A percentile compares a stretch with the other conserved stretches of the same genome.
Evolutionary conservation across 2,329 filamentous ascomycete species (phyloP).

Genomic region (Fusarium decemcellulare): DNA sequence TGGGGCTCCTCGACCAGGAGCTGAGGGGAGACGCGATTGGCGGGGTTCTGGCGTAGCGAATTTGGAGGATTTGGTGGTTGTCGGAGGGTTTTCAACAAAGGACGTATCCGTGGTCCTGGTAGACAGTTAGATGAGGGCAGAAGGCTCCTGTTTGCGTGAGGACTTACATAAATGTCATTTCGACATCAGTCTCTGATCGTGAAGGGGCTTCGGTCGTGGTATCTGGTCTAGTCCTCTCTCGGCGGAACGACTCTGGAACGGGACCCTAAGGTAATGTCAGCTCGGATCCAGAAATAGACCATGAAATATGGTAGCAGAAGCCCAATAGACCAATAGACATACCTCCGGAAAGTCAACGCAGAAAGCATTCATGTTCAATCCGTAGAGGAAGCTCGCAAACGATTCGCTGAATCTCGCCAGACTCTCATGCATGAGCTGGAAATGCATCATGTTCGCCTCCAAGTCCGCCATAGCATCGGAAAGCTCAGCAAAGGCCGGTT

Average conservation of each 20-base stretch:
- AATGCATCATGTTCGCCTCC: slow-evolving; percentile 97
- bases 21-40: slow-evolving; percentile 64
- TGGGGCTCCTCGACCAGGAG: slow-evolving; percentile 55
- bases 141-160: background rate
- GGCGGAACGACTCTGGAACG: slow-evolving; percentile 84
- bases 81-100: slow-evolving; percentile 86
- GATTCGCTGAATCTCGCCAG: slow-evolving; percentile 94
- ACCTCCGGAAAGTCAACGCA: slow-evolving; percentile 98
- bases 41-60: slow-evolving; percentile 59
- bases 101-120: slow-evolving; percentile 89
- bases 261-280: slow-evolving; percentile 72
- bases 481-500: slow-evolving; percentile 93
- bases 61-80: slow-evolving; percentile 66
- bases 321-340: slow-evolving; percentile 35
- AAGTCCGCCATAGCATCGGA: slow-evolving; percentile 95
- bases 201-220: slow-evolving; percentile 50
- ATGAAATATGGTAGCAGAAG: background rate
- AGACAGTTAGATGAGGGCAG: slow-evolving; percentile 34
- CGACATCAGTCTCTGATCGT: slow-evolving; percentile 64
- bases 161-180: slow-evolving; percentile 87
- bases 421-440: slow-evolving; percentile 97
- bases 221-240: slow-evolving; percentile 72
- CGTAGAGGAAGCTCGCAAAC: slow-evolving; percentile 95
- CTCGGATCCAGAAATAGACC: background rate
- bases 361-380: slow-evolving; percentile 98